Conservation (phyloP, 345 rosid genomes). For the Turnera subulata region DNA sequence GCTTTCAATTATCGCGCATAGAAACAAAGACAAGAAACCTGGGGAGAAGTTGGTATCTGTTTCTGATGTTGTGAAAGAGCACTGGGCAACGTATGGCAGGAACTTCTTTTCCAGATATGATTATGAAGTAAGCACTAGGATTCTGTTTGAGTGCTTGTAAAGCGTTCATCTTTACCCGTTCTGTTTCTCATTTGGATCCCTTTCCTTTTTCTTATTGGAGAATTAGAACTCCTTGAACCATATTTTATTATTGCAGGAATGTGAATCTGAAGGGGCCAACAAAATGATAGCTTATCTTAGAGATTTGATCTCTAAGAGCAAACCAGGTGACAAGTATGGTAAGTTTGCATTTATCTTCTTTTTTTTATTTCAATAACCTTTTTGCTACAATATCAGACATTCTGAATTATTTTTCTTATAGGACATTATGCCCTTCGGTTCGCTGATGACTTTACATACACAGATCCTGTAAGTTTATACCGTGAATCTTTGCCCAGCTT, state of each 20-base stretch:
- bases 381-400: not conserved
- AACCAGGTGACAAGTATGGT: constrained; percentile 71
- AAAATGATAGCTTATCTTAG: constrained; percentile 76
- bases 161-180: not conserved
- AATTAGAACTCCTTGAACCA: constrained; percentile 17
- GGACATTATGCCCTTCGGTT: constrained; percentile 68
- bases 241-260: constrained; percentile 45
- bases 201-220: not conserved
- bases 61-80: constrained; percentile 77
- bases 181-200: constrained; percentile 1
- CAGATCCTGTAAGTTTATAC: constrained; percentile 74
- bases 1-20: constrained; percentile 81
- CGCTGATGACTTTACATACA: constrained; percentile 87
- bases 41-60: constrained; percentile 79
- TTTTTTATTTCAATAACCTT: not conserved
- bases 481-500: not conserved
- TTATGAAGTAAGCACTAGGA: constrained; percentile 61
- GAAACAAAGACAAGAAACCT: constrained; percentile 69
- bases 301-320: constrained; percentile 63
- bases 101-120: constrained; percentile 92
- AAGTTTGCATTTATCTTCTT: constrained; percentile 25
- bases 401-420: constrained; percentile 26
- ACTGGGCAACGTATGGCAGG: constrained; percentile 94
- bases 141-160: not conserved
- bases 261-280: constrained; percentile 92